These are phyloP conservation scores for Sordariomycetes sp. DNA, from an alignment of 2,329 filamentous ascomycete species.

Conservation along the genomic window DNA sequence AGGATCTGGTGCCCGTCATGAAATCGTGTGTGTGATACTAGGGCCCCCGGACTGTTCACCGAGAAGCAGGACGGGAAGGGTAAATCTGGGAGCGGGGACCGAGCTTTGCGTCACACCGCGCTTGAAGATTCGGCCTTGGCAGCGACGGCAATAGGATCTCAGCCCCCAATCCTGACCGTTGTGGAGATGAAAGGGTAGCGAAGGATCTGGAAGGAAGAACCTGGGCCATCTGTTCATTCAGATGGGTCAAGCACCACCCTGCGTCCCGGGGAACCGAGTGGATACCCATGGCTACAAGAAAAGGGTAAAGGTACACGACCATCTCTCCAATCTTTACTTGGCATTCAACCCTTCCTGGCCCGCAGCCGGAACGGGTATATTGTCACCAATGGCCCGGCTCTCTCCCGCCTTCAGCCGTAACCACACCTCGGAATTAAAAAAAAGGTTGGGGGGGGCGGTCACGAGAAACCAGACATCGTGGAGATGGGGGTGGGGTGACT, in stretches of 20 bases:
- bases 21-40: background rate
- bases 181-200: background rate
- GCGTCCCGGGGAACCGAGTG: background rate
- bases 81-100: background rate
- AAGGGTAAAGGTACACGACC: no score
- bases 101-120: background rate
- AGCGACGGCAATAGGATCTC: background rate
- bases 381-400: background rate
- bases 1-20: background rate
- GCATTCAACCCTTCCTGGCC: background rate
- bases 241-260: background rate
- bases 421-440: no score
- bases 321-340: background rate
- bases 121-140: background rate
- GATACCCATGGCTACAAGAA: background rate
- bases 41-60: background rate
- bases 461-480: no score
- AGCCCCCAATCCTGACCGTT: background rate
- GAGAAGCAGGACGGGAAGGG: background rate
- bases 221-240: background rate
- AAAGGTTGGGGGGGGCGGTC: no score
- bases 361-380: background rate
- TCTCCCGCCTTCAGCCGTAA: no score
- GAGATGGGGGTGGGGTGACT: background rate
- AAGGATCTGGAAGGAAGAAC: background rate